Evolutionary conservation across 2,329 filamentous ascomycete genomes (phyloP), one percentile per base, ranked within the genome.

Genomic region (Thyridium curvatum): DNA sequence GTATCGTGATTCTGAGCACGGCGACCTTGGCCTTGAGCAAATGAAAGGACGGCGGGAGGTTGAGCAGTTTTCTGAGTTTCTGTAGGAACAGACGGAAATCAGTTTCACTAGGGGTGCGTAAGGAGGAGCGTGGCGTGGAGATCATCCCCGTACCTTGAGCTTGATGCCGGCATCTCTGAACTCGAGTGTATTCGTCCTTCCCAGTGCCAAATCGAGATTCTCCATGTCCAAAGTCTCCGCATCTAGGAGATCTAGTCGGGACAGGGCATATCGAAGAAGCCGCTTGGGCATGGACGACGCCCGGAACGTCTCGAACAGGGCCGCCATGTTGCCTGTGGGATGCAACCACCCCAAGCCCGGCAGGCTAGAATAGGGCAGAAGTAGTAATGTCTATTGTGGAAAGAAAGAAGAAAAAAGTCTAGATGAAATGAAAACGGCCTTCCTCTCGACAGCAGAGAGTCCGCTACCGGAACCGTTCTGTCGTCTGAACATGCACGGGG

Each of bases 211-310:
- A 51, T 94, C 88, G 46, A 97, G 66, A 49, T 88, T 87, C 47
- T 93, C 88, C 45, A 93, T 74, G 54, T 96, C 86, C 49, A 96
- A 69, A 12, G 85, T 82, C 55, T 94, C 84, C 41, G 87, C 85
- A 54, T 97, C 93, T 43, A 98, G 77, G 40, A 96, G 72, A 51
- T 94, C 89, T 42, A 95, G 72, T 41, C 83, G 81, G 17, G 84
- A 84, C 32, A 98, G 70, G 36, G 83, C 87, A 68, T 93, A 95
- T 50, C 87, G 83, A 48, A 97, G 75, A 52, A 97, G 74, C 60
- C 84, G 82, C 74, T 93, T 94, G 66, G 90, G 86, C 71, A 94
- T 87, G 50, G 79, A 86, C 46, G 88, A 78, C 59, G 64, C 71
- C 52, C 69, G 65, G 53, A 80, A 78, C 41, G 71, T 72, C 61